phyloP scores from a whole-genome alignment of 2,329 filamentous ascomycete species.

The Fusarium longipes region DNA sequence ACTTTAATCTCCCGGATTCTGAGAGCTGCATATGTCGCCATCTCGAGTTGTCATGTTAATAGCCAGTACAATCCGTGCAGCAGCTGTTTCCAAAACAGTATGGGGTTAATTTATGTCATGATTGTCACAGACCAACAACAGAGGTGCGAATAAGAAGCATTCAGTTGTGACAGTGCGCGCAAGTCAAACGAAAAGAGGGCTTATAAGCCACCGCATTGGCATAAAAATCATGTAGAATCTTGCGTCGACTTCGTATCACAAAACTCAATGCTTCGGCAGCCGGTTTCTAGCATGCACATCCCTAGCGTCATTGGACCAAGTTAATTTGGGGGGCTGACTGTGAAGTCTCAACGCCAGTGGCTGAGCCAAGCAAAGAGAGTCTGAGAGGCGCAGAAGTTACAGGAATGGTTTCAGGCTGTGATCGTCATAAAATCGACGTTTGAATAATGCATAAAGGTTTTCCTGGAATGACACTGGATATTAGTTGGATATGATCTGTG shows the following conservation, averaged over 20 bases:
- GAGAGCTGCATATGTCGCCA: slow-evolving; percentile 10
- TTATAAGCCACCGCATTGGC: neutral
- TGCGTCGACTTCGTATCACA: neutral
- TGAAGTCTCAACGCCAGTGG: slow-evolving; percentile 6
- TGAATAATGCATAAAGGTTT: neutral
- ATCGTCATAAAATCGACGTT: slow-evolving; percentile 2
- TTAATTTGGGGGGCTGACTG: neutral
- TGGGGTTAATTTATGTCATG: slow-evolving; percentile 4
- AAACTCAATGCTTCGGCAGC: slow-evolving; percentile 15
- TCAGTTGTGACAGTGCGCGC: neutral
- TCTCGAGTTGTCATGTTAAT: slow-evolving; percentile 3
- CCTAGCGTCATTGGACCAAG: slow-evolving; percentile 7
- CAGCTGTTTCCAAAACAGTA: neutral
- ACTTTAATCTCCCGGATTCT: slow-evolving; percentile 12
- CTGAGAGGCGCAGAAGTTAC: slow-evolving; percentile 5
- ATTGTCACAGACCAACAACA: slow-evolving; percentile 6
- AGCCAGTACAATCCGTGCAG: neutral
- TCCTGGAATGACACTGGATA: neutral
- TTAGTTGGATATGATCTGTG: neutral
- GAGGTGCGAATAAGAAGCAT: slow-evolving; percentile 22
- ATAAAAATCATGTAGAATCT: neutral
- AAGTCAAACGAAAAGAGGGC: neutral
- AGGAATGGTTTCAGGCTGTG: slow-evolving; percentile 7
- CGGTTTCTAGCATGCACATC: slow-evolving; percentile 8
- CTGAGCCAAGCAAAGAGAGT: neutral